Conservation (phyloP, 345 rosid genomes). For the Eutrema yunnanense region DNA sequence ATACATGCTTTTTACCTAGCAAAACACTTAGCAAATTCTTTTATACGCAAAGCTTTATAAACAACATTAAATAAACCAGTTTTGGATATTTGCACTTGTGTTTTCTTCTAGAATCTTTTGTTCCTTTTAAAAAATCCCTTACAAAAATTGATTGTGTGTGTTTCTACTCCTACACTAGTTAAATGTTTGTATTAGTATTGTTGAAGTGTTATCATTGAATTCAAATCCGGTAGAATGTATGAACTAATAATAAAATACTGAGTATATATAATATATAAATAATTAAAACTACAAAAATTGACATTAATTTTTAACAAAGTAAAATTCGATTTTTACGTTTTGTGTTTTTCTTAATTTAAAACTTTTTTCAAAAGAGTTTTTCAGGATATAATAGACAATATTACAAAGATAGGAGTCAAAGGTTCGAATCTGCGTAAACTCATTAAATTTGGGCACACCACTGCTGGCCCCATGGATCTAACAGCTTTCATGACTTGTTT, state of each 20-base stretch:
- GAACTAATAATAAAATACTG: neutral
- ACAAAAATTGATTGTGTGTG: too few species aligned
- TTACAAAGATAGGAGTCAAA: neutral
- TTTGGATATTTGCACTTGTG: too few species aligned
- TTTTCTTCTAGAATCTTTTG: too few species aligned
- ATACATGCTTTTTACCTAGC: too few species aligned
- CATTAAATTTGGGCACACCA: neutral
- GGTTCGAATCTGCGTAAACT: neutral
- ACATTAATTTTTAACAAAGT: neutral
- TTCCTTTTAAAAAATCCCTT: too few species aligned
- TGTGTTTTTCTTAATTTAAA: neutral
- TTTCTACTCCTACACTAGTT: too few species aligned
- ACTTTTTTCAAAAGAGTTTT: neutral
- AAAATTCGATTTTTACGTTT: neutral
- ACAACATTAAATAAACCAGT: too few species aligned
- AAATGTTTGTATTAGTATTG: too few species aligned
- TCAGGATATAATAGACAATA: too few species aligned
- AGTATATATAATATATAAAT: neutral
- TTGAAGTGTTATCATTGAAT: neutral
- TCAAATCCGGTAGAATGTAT: neutral
- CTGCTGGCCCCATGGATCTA: neutral
- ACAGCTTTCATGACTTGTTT: neutral
- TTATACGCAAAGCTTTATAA: too few species aligned
- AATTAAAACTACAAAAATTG: neutral
- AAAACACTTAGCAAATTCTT: too few species aligned